phyloP scores from a whole-genome alignment of 2,329 filamentous ascomycete species.

The Monascus ruber region DNA sequence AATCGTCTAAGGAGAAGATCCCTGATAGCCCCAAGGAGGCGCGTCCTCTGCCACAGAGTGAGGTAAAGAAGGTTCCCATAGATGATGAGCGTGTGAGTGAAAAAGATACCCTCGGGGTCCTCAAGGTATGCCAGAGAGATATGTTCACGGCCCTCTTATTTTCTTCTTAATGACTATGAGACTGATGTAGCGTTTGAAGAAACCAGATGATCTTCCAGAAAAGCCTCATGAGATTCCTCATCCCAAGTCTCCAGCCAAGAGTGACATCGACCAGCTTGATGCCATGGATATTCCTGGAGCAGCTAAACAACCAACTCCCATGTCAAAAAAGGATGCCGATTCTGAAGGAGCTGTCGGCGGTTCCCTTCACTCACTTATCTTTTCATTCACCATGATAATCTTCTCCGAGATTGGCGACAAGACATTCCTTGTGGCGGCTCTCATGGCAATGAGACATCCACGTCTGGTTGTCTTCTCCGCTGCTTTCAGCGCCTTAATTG shows the following conservation, averaged over 20 bases:
- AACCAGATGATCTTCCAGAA: slow-evolving; percentile 68
- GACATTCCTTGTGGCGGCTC: slow-evolving; percentile 88
- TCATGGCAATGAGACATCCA: slow-evolving; percentile 99
- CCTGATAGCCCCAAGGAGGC: slow-evolving; percentile 78
- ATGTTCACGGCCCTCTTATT: background rate
- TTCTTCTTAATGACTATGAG: background rate
- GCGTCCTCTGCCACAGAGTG: slow-evolving; percentile 68
- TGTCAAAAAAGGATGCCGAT: slow-evolving; percentile 13
- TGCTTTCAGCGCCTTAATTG: slow-evolving; percentile 78
- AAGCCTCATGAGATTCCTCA: slow-evolving; percentile 62
- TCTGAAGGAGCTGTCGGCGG: slow-evolving; percentile 47
- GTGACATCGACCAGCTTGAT: slow-evolving; percentile 23
- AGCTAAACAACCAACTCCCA: slow-evolving; percentile 10
- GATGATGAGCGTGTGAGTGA: slow-evolving; percentile 24
- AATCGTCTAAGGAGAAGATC: slow-evolving; percentile 59
- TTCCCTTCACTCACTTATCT: slow-evolving; percentile 75
- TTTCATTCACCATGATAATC: slow-evolving; percentile 94
- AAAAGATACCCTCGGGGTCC: slow-evolving; percentile 32
- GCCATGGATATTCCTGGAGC: slow-evolving; percentile 18
- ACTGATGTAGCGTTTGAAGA: slow-evolving; percentile 39
- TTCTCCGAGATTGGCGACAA: slow-evolving; percentile 97
- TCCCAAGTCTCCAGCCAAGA: slow-evolving; percentile 47
- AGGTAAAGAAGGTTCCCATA: slow-evolving; percentile 54
- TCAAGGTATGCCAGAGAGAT: slow-evolving; percentile 40
- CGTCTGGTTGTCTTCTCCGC: slow-evolving; percentile 87